A percentile compares a stretch with the other conserved stretches of the same genome.
Evolutionary conservation across 2,329 filamentous ascomycete species (phyloP).

Genomic region (Colletotrichum trifolii): DNA sequence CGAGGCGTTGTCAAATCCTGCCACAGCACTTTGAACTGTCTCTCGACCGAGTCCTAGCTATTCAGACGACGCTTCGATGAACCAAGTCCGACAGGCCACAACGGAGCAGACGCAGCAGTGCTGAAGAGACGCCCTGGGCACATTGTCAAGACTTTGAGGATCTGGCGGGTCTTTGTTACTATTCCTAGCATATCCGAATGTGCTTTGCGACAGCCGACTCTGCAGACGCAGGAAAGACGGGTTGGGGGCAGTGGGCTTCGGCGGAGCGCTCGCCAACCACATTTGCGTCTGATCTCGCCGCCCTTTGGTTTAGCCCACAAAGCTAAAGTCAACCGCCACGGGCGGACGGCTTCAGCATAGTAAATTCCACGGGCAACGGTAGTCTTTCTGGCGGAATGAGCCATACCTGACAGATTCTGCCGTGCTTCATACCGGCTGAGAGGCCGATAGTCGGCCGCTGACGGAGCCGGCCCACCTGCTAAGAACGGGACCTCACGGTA

Average conservation of each 20-base stretch:
- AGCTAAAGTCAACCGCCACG: background rate
- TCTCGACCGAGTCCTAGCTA: too few relatives aligned
- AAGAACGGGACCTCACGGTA: conserved; percentile 11
- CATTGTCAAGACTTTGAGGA: too few relatives aligned
- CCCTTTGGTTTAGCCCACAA: background rate
- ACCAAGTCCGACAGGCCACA: too few relatives aligned
- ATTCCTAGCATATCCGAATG: too few relatives aligned
- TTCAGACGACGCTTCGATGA: too few relatives aligned
- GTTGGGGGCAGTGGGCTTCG: conserved; percentile 14
- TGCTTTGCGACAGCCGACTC: too few relatives aligned
- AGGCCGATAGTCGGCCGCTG: conserved; percentile 5
- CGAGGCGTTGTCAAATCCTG: background rate
- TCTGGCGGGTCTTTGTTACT: too few relatives aligned
- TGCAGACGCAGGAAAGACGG: conserved; percentile 2
- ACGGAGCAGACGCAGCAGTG: too few relatives aligned
- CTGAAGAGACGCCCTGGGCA: too few relatives aligned
- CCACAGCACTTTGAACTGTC: too few relatives aligned
- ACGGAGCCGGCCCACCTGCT: conserved; percentile 23
- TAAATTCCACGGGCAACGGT: background rate
- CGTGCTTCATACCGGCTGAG: background rate
- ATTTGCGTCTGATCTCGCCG: background rate
- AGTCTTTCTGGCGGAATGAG: background rate
- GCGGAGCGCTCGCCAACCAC: background rate
- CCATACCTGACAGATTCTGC: background rate
- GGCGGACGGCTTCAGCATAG: background rate